phyloP scores from a whole-genome alignment of 495 filamentous ascomycete genomes.

The Lichenothelia convexa region DNA sequence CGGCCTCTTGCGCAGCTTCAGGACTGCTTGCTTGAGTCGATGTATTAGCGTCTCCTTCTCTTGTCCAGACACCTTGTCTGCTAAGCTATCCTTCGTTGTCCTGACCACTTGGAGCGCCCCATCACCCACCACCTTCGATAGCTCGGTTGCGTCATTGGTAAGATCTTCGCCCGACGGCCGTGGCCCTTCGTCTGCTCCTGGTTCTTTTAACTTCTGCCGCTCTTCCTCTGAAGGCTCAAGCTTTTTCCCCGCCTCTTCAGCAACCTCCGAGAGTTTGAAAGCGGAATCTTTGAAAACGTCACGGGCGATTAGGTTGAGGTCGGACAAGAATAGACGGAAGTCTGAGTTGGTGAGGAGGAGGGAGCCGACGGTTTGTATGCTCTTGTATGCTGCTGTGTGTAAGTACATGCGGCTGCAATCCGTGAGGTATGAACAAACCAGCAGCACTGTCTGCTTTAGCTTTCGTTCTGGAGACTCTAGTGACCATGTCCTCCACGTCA shows the following conservation, averaged over 20 bases:
- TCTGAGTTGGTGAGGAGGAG: conserved; percentile 77
- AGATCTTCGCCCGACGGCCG: conserved; percentile 41
- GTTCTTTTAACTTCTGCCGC: conserved; percentile 34
- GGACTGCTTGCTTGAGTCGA: conserved; percentile 58
- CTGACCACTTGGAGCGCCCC: conserved; percentile 46
- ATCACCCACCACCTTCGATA: conserved; percentile 42
- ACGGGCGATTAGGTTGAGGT: conserved; percentile 57
- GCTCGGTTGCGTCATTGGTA: conserved; percentile 39
- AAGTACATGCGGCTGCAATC: conserved; percentile 3
- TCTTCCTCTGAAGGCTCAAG: conserved; percentile 49
- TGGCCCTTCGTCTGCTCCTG: conserved; percentile 34
- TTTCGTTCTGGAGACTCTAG: conserved; percentile 43
- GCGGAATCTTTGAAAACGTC: conserved; percentile 82
- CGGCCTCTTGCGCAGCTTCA: conserved; percentile 50
- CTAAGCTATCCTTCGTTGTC: conserved; percentile 44
- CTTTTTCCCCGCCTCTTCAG: conserved; percentile 51
- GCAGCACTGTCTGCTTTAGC: conserved; percentile 61
- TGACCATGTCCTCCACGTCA: conserved; percentile 46
- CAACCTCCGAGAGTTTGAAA: conserved; percentile 51
- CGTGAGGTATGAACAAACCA: conserved; percentile 37
- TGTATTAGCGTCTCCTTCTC: conserved; percentile 56
- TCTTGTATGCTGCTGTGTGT: conserved; percentile 46
- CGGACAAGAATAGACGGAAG: conserved; percentile 73
- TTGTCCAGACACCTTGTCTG: conserved; percentile 47
- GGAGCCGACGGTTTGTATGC: conserved; percentile 64